A percentile compares a stretch with the other conserved stretches of the same genome.
Conservation (phyloP, 768 basidiomycete species). For the Amanita molliuscula region DNA sequence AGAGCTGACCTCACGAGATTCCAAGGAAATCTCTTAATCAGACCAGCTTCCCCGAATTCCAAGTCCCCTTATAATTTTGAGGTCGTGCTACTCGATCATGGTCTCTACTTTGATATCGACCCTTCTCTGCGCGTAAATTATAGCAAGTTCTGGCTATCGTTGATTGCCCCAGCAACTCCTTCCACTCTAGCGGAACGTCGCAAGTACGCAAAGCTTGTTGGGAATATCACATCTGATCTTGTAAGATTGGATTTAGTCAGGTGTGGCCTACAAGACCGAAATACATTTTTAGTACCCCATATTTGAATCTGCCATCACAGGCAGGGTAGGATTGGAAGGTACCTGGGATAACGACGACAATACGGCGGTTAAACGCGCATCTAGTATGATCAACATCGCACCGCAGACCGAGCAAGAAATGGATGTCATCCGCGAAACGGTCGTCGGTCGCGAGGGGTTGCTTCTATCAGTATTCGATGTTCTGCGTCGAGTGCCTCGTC, state of each 20-base stretch:
- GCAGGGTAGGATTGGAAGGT: conserved; percentile 64
- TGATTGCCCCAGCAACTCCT: conserved; percentile 67
- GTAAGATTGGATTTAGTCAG: conserved; percentile 30
- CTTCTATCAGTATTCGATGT: conserved; percentile 82
- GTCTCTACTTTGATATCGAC: conserved; percentile 87
- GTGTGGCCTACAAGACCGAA: background rate
- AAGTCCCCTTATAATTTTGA: conserved; percentile 92
- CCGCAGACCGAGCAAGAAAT: conserved; percentile 71
- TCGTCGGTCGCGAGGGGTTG: conserved; percentile 74
- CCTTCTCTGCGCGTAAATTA: conserved; percentile 73
- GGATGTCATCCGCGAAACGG: conserved; percentile 72
- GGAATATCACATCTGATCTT: conserved; percentile 81
- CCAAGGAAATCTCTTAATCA: conserved; percentile 82
- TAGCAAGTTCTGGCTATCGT: conserved; percentile 81
- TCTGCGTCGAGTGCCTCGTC: conserved; percentile 73
- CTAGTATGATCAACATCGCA: conserved; percentile 66
- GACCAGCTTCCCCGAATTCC: conserved; percentile 51
- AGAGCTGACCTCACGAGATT: conserved; percentile 1
- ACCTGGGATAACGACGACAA: conserved; percentile 33
- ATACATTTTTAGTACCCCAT: conserved; percentile 65
- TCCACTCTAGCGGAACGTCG: conserved; percentile 56
- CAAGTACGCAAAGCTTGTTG: conserved; percentile 85
- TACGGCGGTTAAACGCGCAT: conserved; percentile 46
- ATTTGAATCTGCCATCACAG: conserved; percentile 94
- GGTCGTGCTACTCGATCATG: conserved; percentile 90